Evolutionary conservation across 176 grass and related monocot genomes (phyloP).

Genomic region (Microstegium vimineum): DNA sequence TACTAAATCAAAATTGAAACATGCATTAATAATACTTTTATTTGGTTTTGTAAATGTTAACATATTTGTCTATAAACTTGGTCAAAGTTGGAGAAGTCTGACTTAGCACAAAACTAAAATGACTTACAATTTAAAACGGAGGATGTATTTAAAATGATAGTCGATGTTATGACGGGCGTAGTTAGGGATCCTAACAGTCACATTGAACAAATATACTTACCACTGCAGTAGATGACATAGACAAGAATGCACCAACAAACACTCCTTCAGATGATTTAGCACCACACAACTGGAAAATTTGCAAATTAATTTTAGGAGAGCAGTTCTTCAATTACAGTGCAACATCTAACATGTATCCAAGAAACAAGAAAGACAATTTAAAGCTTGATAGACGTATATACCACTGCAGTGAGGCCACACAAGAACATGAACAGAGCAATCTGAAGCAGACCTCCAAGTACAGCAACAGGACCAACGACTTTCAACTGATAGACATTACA

Average conservation of each 20-base stretch:
- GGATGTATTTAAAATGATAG: not conserved
- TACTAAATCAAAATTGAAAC: not conserved
- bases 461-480: conserved; percentile 80
- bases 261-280: conserved; percentile 88
- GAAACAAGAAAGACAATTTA: conserved; percentile 7
- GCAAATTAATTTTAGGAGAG: conserved; percentile 6
- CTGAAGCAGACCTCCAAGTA: conserved; percentile 97
- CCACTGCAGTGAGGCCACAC: conserved; percentile 92
- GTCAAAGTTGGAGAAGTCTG: not conserved
- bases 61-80: not conserved
- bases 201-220: conserved; percentile 52
- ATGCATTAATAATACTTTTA: not conserved
- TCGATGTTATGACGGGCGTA: too few relatives aligned
- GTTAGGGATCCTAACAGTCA: too few relatives aligned
- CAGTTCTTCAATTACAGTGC: not conserved
- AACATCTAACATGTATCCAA: conserved; percentile 22
- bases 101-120: not conserved
- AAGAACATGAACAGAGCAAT: conserved; percentile 96
- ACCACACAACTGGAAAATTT: conserved; percentile 68
- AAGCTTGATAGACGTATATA: conserved; percentile 30
- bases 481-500: conserved; percentile 62
- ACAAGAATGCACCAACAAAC: conserved; percentile 98
- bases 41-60: not conserved
- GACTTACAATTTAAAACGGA: not conserved
- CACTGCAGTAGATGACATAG: conserved; percentile 99